Percentiles rank a stretch among this genome's conserved stretches.
Conservation (phyloP, 169 alveolate genomes). For the Hammondia hammondi region DNA sequence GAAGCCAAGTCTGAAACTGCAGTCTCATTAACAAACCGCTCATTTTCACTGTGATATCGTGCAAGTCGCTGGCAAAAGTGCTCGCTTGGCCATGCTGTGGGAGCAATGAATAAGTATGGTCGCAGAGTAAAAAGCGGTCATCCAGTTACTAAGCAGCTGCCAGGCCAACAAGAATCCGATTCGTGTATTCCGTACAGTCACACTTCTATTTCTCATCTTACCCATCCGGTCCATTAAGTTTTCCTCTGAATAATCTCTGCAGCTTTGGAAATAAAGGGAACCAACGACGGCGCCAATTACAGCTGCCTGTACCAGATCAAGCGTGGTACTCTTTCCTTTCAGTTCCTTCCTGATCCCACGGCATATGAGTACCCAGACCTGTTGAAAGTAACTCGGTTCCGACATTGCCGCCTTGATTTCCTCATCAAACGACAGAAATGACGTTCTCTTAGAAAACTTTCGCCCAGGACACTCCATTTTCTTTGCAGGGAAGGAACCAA, state of each 20-base stretch:
- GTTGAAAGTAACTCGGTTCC: not conserved
- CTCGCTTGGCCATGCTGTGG: no score
- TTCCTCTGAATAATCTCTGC: conserved; percentile 17
- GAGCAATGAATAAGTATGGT: no score
- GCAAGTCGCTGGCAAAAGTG: no score
- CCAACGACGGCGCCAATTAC: conserved; percentile 25
- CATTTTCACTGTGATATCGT: no score
- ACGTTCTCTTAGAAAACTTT: not conserved
- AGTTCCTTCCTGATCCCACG: conserved; percentile 18
- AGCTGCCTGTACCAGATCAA: conserved; percentile 34
- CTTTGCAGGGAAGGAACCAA: not conserved
- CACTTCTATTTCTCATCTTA: not conserved
- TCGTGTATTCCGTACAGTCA: no score
- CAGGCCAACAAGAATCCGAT: no score
- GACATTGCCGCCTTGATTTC: not conserved
- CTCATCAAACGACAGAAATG: not conserved
- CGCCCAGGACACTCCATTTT: not conserved
- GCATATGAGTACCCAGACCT: conserved; percentile 21
- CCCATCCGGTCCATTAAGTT: conserved; percentile 41
- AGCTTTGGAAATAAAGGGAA: conserved; percentile 20
- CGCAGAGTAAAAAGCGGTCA: no score
- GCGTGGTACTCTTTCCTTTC: conserved; percentile 13
- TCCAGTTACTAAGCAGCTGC: no score
- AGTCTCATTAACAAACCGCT: no score
- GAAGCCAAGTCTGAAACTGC: no score